phyloP scores from a whole-genome alignment of 805 yeast species.

The Schwanniomyces sp. region DNA sequence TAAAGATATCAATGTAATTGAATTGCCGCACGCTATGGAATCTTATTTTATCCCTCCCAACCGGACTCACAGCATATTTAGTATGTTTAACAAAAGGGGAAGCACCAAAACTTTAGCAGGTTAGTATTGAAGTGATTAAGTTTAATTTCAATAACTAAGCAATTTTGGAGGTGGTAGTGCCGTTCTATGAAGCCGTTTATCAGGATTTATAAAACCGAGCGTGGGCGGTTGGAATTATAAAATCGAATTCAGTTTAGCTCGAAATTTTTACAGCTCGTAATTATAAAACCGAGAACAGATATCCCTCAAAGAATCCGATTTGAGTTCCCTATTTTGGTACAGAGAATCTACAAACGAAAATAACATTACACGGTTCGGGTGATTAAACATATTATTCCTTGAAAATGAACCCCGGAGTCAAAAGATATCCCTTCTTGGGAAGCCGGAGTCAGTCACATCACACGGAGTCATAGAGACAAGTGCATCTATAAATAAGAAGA shows the following conservation, averaged over 20 bases:
- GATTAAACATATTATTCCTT: not conserved
- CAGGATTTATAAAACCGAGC: no score
- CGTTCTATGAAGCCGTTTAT: no score
- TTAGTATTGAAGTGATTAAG: no score
- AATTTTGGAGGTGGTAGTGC: no score
- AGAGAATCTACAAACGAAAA: not conserved
- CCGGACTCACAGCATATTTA: no score
- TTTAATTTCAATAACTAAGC: no score
- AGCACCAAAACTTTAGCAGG: no score
- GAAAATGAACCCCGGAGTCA: not conserved
- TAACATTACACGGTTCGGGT: not conserved
- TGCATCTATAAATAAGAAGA: not conserved
- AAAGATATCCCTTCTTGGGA: not conserved
- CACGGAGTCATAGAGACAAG: not conserved
- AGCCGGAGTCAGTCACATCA: not conserved
- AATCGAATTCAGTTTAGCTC: not conserved
- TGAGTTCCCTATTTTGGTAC: not conserved
- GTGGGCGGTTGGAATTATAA: not conserved
- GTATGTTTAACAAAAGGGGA: no score
- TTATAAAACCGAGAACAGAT: not conserved
- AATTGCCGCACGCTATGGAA: no score
- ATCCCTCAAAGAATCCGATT: not conserved
- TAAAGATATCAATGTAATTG: no score
- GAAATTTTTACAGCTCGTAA: not conserved
- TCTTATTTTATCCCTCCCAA: no score